Percentiles rank a stretch among this genome's conserved stretches.
Conservation (phyloP, 2,329 filamentous ascomycete species). For the Pyrenochaeta sp. region DNA sequence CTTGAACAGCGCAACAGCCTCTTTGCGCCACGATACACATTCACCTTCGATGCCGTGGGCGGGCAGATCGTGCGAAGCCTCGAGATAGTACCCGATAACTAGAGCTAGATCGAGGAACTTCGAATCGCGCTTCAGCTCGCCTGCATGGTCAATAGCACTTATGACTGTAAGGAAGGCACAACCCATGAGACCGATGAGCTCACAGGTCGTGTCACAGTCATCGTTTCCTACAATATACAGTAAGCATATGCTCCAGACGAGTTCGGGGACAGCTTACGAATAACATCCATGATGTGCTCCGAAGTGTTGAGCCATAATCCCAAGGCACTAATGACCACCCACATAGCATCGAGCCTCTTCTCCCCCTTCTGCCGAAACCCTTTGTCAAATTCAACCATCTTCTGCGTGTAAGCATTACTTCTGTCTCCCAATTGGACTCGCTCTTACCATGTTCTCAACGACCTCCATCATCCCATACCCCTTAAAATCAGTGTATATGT, state of each 20-base stretch:
- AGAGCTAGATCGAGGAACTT: slow-evolving; percentile 27
- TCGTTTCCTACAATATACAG: slow-evolving; percentile 16
- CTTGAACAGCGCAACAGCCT: slow-evolving; percentile 23
- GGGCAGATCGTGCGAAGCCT: slow-evolving; percentile 15
- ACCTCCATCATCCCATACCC: slow-evolving; percentile 23
- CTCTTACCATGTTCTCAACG: slow-evolving; percentile 20
- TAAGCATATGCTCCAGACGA: background rate
- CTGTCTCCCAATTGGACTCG: background rate
- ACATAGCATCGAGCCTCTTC: slow-evolving; percentile 20
- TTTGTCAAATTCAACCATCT: slow-evolving; percentile 26
- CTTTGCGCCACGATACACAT: slow-evolving; percentile 15
- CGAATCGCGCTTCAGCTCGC: slow-evolving; percentile 27
- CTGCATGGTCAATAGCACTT: slow-evolving; percentile 17
- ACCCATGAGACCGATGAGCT: slow-evolving; percentile 21
- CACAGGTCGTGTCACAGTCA: slow-evolving; percentile 12
- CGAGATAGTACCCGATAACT: slow-evolving; percentile 25
- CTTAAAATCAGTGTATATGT: slow-evolving; percentile 22
- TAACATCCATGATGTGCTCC: slow-evolving; percentile 1
- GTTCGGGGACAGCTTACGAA: background rate
- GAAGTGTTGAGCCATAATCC: slow-evolving; percentile 20
- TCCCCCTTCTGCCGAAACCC: slow-evolving; percentile 12
- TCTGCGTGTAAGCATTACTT: background rate
- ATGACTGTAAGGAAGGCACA: slow-evolving; percentile 26
- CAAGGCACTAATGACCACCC: slow-evolving; percentile 23
- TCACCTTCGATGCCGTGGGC: slow-evolving; percentile 28